A percentile compares a stretch with the other conserved stretches of the same genome.
phyloP scores from a whole-genome alignment of 2,329 filamentous ascomycete species.

The Monosporascus sp. region DNA sequence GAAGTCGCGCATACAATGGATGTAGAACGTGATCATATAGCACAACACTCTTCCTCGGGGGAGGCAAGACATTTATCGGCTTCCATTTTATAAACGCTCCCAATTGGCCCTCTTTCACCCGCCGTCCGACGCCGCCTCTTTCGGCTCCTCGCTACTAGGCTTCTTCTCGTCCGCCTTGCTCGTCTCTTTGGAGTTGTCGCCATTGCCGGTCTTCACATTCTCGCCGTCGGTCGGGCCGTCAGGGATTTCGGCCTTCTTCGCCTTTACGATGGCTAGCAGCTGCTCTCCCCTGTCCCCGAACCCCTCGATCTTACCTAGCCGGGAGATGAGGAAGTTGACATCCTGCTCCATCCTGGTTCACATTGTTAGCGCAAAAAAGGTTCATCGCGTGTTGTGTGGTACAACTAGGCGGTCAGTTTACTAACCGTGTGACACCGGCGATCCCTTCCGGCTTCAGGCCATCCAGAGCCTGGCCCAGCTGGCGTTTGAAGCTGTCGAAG shows the following conservation, averaged over 20 bases:
- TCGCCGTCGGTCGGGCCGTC: slow-evolving; percentile 4
- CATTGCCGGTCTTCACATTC: neutral
- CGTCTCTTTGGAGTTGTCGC: neutral
- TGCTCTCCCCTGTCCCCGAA: slow-evolving; percentile 68
- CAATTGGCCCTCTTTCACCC: neutral
- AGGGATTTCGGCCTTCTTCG: slow-evolving; percentile 40
- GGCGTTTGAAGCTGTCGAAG: slow-evolving; percentile 74
- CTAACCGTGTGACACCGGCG: slow-evolving; percentile 66
- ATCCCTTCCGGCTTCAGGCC: slow-evolving; percentile 61
- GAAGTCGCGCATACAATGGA: neutral
- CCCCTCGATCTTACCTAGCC: slow-evolving; percentile 72
- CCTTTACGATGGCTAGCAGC: slow-evolving; percentile 59
- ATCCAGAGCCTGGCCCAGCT: slow-evolving; percentile 67
- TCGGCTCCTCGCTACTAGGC: neutral
- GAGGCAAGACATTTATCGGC: neutral
- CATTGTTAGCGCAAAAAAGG: slow-evolving; percentile 3
- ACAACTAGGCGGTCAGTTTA: slow-evolving; percentile 1
- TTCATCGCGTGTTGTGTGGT: too few species aligned
- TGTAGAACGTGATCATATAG: neutral
- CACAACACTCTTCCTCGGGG: neutral
- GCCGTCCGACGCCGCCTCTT: neutral
- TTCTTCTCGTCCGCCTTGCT: neutral
- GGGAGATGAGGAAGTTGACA: slow-evolving; percentile 64
- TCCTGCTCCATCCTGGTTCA: slow-evolving; percentile 66
- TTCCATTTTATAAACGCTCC: neutral